Conservation (phyloP, 2,329 filamentous ascomycete genomes). For the Aspergillus melleus region DNA sequence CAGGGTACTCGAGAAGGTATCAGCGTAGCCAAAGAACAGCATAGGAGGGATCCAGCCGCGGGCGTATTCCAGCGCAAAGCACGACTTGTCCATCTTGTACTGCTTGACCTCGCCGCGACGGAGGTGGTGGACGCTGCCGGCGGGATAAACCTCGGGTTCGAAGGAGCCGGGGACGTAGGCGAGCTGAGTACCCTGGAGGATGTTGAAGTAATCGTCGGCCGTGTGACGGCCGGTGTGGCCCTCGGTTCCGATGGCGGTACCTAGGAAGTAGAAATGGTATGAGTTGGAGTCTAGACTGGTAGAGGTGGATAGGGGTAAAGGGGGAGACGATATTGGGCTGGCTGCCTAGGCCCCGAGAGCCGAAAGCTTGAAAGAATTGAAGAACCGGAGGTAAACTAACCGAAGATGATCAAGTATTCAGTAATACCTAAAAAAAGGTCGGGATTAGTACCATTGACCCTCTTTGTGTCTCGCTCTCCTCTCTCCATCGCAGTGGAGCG, state of each 20-base stretch:
- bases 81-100: slow-evolving; percentile 55
- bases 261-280: slow-evolving; percentile 13
- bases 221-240: slow-evolving; percentile 87
- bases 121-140: slow-evolving; percentile 40
- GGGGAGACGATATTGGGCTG: background rate
- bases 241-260: slow-evolving; percentile 66
- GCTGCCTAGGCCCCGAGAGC: background rate
- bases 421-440: slow-evolving; percentile 55
- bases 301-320: background rate
- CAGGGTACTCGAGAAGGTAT: slow-evolving; percentile 75
- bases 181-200: slow-evolving; percentile 56
- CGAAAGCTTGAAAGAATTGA: background rate
- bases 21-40: slow-evolving; percentile 86
- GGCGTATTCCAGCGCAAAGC: slow-evolving; percentile 43
- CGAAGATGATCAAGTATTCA: slow-evolving; percentile 89
- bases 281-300: background rate
- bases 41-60: slow-evolving; percentile 87
- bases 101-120: slow-evolving; percentile 69
- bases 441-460: background rate
- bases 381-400: slow-evolving; percentile 33
- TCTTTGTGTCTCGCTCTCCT: too few relatives aligned
- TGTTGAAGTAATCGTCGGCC: slow-evolving; percentile 93
- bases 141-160: slow-evolving; percentile 40
- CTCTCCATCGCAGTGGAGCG: background rate
- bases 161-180: slow-evolving; percentile 40